These are phyloP conservation scores for Leccinum variicolor DNA, from an alignment of 768 basidiomycete species.

Conservation along the genomic window DNA sequence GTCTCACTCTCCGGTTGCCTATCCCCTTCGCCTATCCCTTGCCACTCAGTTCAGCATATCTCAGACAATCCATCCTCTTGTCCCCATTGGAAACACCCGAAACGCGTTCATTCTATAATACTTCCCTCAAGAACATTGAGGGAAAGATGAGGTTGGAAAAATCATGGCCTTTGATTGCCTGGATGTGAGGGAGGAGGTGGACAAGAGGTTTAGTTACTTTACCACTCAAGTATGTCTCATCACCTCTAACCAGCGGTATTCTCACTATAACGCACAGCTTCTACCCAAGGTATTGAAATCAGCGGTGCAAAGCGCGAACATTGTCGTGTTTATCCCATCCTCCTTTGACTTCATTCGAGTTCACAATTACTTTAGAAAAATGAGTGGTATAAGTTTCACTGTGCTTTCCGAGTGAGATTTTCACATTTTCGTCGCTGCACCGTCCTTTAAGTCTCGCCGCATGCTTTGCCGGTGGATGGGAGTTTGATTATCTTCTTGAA, in stretches of 20 bases:
- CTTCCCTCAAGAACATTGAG: conserved; percentile 72
- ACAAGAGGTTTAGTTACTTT: conserved; percentile 85
- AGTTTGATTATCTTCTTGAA: neutral
- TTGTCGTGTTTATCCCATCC: conserved; percentile 86
- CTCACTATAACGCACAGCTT: conserved; percentile 43
- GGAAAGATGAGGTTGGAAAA: conserved; percentile 76
- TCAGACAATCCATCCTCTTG: conserved; percentile 87
- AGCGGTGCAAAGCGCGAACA: conserved; percentile 88
- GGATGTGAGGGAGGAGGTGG: conserved; percentile 73
- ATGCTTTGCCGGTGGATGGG: neutral
- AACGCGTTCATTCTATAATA: conserved; percentile 74
- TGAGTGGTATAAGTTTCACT: conserved; percentile 64
- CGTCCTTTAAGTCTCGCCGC: neutral
- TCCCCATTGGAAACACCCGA: conserved; percentile 91
- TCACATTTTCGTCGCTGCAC: neutral
- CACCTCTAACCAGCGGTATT: neutral
- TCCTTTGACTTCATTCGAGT: conserved; percentile 96
- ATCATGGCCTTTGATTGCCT: conserved; percentile 70
- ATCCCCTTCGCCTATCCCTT: neutral
- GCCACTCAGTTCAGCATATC: conserved; percentile 62
- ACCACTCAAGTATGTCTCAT: conserved; percentile 62
- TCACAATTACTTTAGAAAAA: conserved; percentile 80
- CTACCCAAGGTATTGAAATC: conserved; percentile 84
- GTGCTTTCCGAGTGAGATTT: conserved; percentile 82
- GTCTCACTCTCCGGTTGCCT: conserved; percentile 39